Evolutionary conservation across 2,329 filamentous ascomycete species (phyloP), one percentile per base, ranked within the genome.

Genomic region (Emydomyces testavorans): DNA sequence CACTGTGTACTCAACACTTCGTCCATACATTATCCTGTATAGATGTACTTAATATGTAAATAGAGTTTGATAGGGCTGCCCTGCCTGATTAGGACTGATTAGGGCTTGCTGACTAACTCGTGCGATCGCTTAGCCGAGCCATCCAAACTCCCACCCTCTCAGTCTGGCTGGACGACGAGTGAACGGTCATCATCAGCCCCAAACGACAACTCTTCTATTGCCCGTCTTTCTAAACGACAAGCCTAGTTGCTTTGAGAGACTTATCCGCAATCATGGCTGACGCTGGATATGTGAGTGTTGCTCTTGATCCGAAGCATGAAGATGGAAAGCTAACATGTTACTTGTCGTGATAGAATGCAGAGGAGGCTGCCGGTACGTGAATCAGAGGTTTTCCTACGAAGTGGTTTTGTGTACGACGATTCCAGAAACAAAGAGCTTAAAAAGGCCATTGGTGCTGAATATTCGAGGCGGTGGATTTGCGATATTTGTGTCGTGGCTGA

Each of bases 341-440:
- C 38, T 16, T 42, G 16, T 28, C 37, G 10, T 15, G 59, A 63
- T 65, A 94, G 88, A 90, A 95, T 78, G 83, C 89, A 72, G 88
- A 93, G 79, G 86, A 92, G 80, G 90, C 90, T 75, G 90, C 88
- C 71, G 77, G 76, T 80, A 79, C 66, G 77, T 71, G 56, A 49
- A 11, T 32, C 16, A 18, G 40, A 8, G 23, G 18, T 20, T 47
- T 28, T 11, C 20, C 26, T 4, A 8, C 11, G 28, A 6, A 7
- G n/a, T 16, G 16, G 16, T 34, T 21, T 24, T 26, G 16, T 32
- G 35, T 37, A 34, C 34, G 34, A 23, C 32, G 34, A 21, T 38
- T n/a, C 32, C 11, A 16, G 16, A 21, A 34, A 32, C n/a, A 37
- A 18, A 16, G 7, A 10, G 4, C 11, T 26, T 6, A 21, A n/a